Evolutionary conservation across 352 stramenopile genomes (phyloP).

Genomic region (Globisporangium irregulare): DNA sequence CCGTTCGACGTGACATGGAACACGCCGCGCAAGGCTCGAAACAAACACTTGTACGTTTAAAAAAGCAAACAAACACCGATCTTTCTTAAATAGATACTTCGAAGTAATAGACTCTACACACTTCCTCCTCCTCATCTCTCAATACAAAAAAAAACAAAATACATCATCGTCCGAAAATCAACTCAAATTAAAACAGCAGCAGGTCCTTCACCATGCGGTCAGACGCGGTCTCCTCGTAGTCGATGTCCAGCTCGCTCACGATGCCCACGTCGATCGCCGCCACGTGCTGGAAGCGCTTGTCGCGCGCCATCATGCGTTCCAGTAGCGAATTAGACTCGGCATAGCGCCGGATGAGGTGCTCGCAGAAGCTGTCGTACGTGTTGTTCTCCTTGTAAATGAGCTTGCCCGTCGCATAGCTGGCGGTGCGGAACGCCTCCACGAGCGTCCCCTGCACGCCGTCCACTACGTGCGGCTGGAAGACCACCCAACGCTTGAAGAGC

Average conservation of each 20-base stretch:
- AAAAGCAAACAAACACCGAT: slow-evolving; percentile 7
- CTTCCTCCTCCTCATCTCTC: background rate
- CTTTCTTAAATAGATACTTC: slow-evolving; percentile 23
- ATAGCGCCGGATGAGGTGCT: slow-evolving; percentile 85
- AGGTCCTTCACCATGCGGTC: slow-evolving; percentile 86
- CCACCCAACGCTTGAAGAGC: slow-evolving; percentile 87
- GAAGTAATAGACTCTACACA: slow-evolving; percentile 12
- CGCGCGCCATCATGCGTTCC: slow-evolving; percentile 81
- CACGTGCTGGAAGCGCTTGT: slow-evolving; percentile 64
- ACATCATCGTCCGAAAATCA: background rate
- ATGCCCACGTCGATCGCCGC: slow-evolving; percentile 29
- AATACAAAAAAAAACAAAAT: slow-evolving; percentile 1
- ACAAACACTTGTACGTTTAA: slow-evolving; percentile 84
- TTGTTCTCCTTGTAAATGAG: slow-evolving; percentile 89
- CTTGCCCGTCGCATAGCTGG: slow-evolving; percentile 76
- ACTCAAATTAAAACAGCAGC: slow-evolving; percentile 56
- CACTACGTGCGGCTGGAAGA: slow-evolving; percentile 70
- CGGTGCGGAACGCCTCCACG: slow-evolving; percentile 80
- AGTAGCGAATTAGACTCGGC: slow-evolving; percentile 81
- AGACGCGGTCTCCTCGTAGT: slow-evolving; percentile 63
- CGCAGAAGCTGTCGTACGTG: slow-evolving; percentile 88
- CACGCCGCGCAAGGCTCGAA: slow-evolving; percentile 44
- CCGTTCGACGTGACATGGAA: slow-evolving; percentile 82
- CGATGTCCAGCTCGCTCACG: slow-evolving; percentile 30
- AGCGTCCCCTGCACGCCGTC: slow-evolving; percentile 75